A percentile compares a stretch with the other conserved stretches of the same genome.
Evolutionary conservation across 257 asterid species (phyloP).

Genomic region (Scutellaria baicalensis): DNA sequence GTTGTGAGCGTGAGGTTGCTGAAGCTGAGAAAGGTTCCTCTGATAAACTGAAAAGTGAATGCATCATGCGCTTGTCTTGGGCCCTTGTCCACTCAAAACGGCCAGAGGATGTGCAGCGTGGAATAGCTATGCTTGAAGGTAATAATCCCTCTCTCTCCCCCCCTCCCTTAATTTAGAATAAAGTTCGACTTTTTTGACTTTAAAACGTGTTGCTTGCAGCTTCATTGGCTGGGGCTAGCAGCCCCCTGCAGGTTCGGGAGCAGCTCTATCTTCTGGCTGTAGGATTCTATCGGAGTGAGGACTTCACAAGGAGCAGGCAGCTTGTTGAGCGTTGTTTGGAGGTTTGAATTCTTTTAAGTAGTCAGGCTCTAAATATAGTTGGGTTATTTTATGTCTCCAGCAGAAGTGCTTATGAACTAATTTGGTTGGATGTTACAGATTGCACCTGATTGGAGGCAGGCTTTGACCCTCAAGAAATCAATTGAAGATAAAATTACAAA

Average conservation of each 20-base stretch:
- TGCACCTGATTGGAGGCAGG: constrained; percentile 93
- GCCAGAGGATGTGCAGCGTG: constrained; percentile 78
- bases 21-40: constrained; percentile 76
- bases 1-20: constrained; percentile 89
- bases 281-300: constrained; percentile 80
- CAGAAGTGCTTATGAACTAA: background rate
- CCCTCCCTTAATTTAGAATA: background rate
- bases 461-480: constrained; percentile 70
- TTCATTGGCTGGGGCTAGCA: constrained; percentile 45
- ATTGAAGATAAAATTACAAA: constrained; percentile 78
- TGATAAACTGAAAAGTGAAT: constrained; percentile 63
- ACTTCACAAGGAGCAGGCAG: constrained; percentile 76
- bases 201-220: constrained; percentile 48
- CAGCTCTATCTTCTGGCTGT: constrained; percentile 74
- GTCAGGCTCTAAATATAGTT: background rate
- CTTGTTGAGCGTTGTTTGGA: constrained; percentile 72
- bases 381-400: background rate
- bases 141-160: background rate
- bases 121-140: constrained; percentile 99
- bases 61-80: constrained; percentile 96
- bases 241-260: constrained; percentile 55
- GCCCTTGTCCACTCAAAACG: constrained; percentile 91
- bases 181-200: constrained; percentile 5
- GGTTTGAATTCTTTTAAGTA: constrained; percentile 36
- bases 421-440: constrained; percentile 32